Percentiles rank a stretch among this genome's conserved stretches.
These are phyloP conservation scores for Gigaspora rosea DNA, from an alignment of 192 early-diverging fungal species.

Conservation along the genomic window DNA sequence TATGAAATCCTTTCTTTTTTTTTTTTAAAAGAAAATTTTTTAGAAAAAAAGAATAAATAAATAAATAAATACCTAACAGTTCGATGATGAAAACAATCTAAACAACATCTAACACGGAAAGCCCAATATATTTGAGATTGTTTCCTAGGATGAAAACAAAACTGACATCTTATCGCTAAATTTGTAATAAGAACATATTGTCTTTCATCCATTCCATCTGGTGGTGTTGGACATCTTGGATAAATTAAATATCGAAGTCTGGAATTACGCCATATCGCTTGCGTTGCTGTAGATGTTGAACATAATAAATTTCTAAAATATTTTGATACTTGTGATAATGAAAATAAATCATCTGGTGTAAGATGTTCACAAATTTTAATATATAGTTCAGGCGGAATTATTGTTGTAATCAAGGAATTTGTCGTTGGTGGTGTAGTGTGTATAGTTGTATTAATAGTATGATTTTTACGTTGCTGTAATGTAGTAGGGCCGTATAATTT, in stretches of 20 bases:
- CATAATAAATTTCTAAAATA: constrained; percentile 13
- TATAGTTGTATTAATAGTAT: background rate
- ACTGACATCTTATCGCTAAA: constrained; percentile 8
- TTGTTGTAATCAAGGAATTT: background rate
- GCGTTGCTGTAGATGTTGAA: background rate
- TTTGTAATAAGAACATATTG: constrained; percentile 5
- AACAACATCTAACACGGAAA: constrained; percentile 10
- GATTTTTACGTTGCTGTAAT: background rate
- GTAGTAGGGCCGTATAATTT: background rate
- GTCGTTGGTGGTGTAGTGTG: background rate
- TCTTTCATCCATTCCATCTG: constrained; percentile 22
- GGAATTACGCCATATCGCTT: constrained; percentile 3
- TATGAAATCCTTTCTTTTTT: background rate
- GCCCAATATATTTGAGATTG: constrained; percentile 11
- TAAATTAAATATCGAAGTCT: background rate
- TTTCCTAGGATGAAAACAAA: background rate
- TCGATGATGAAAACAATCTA: background rate
- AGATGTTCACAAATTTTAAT: constrained; percentile 18
- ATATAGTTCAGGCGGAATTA: constrained; percentile 25
- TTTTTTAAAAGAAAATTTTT: background rate
- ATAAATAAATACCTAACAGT: constrained; percentile 17
- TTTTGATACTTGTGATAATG: background rate
- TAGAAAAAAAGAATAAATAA: background rate
- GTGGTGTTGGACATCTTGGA: background rate
- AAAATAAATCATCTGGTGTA: constrained; percentile 5